Evolutionary conservation across 2,329 filamentous ascomycete genomes (phyloP), one percentile per base, ranked within the genome.

Genomic region (Fusarium tupiense): DNA sequence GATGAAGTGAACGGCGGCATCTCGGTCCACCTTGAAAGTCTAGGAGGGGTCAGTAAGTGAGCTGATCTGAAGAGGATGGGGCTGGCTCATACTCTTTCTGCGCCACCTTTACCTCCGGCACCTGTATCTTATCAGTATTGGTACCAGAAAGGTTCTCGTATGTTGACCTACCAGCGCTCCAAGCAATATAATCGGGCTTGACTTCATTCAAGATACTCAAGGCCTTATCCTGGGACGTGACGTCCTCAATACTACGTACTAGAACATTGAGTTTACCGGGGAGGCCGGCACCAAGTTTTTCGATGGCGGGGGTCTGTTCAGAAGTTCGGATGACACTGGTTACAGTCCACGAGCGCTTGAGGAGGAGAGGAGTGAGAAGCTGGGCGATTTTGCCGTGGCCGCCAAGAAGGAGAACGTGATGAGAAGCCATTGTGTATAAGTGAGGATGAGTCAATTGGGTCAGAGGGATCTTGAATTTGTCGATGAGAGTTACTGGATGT

Each of bases 381-480:
- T 93, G 90, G 74, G 93, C 89, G 68, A 96, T 83, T 81, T 95
- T 94, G 84, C 94, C 94, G 84, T 95, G 93, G 78, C 94, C 94
- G 78, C 94, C 94, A 72, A 96, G 89, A 74, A 96, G 83, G 69
- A 95, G 90, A 67, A 95, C 90, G 79, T 89, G 86, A 47, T 80
- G 81, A 46, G 82, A 76, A 53, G 79, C 54, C 82, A 83, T 83
- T 44, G n/a, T 77, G 22, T 20, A 14, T 16, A 16, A 58, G 26
- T 52, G 22, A 50, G 29, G 20, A 58, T 31, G 22, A 8, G 33
- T 43, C 16, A 9, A 26, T 38, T 61, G 29, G 3, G 38, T 26
- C 24, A 40, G 24, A 46, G 9, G 20, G 26, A 24, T 41, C 12
- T 16, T 37, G 11, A 9, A n/a, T 17, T 19, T 20, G 3, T 35